phyloP scores from a whole-genome alignment of 441 rosid genomes.

The Gossypium davidsonii region DNA sequence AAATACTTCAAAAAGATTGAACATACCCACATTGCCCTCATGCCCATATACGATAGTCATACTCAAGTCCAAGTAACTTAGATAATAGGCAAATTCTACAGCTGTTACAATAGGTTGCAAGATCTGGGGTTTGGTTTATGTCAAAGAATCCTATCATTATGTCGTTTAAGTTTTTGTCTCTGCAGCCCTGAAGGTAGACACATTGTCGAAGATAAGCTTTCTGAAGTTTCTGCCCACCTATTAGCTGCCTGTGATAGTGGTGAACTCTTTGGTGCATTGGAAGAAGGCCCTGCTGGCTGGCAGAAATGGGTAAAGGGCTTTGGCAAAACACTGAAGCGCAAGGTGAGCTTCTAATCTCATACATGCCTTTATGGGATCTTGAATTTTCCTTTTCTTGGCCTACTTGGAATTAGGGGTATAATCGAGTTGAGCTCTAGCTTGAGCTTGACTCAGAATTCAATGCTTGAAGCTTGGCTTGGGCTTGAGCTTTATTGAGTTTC shows the following conservation, averaged over 20 bases:
- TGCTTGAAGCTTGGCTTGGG: too few relatives aligned
- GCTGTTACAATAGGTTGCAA: neutral
- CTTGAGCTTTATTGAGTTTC: too few relatives aligned
- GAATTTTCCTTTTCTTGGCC: neutral
- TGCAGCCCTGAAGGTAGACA: conserved; percentile 67
- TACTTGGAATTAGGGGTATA: neutral
- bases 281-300: conserved; percentile 77
- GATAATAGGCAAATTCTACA: neutral
- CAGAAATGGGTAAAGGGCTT: conserved; percentile 89
- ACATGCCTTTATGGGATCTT: neutral
- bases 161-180: conserved; percentile 9
- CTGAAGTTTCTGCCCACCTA: conserved; percentile 61
- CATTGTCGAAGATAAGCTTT: conserved; percentile 61
- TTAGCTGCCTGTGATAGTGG: conserved; percentile 81
- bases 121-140: neutral
- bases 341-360: conserved; percentile 36
- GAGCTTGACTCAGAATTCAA: neutral
- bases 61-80: neutral
- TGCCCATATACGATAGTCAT: neutral
- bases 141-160: neutral
- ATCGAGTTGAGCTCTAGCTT: neutral
- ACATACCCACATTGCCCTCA: neutral
- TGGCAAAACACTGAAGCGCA: conserved; percentile 72
- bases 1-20: neutral
- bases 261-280: conserved; percentile 57